Evolutionary conservation across 1,284 basidiomycete species (phyloP), one percentile per base, ranked within the genome.

Genomic region (Phenoliferia sp.): DNA sequence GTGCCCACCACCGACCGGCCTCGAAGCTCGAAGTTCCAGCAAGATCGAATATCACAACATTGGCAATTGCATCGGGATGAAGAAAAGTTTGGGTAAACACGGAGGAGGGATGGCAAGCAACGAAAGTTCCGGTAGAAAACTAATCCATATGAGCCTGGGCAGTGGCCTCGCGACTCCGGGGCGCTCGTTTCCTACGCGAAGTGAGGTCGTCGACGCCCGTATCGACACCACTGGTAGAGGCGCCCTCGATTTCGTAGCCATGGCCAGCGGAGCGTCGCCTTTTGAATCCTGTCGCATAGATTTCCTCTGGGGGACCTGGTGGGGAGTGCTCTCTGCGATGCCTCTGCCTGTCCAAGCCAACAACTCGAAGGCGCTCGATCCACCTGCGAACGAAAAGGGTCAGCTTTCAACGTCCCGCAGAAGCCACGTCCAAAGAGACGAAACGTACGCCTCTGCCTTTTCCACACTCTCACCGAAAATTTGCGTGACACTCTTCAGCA

Each of bases 391-490:
- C 5, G 22, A 36, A 31, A 31, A 59, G 3, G 34, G 59, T 61
- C 59, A 61, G 59, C 9, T 19, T n/a, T 33, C 19, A 26, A 31
- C 44, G 10, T 26, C 22, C 12, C 35, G 59, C 10, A 12, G 22
- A 16, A 26, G 31, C 31, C 3, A 15, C 33, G 54, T n/a, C 15
- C 9, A 39, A 7, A n/a, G 29, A 56, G 29, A 22, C 16, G 54
- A 63, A n/a, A 61, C 59, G 29, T 15, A 39, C 52, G 34, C 33
- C 78, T 95, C 93, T 35, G 92, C 93, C 62, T 89, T 83, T 75
- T 94, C 92, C 76, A 95, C 82, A 70, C 88, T 90, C 70, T 94
- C 92, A 75, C 87, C 89, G 74, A 94, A 90, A 28, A 94, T 90
- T 2, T 85, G 84, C 12, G 90, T 92, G 29, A 94, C 90, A 44